Evolutionary conservation across 108 stramenopile genomes (phyloP).

Genomic region (Poteriospumella lacustris): DNA sequence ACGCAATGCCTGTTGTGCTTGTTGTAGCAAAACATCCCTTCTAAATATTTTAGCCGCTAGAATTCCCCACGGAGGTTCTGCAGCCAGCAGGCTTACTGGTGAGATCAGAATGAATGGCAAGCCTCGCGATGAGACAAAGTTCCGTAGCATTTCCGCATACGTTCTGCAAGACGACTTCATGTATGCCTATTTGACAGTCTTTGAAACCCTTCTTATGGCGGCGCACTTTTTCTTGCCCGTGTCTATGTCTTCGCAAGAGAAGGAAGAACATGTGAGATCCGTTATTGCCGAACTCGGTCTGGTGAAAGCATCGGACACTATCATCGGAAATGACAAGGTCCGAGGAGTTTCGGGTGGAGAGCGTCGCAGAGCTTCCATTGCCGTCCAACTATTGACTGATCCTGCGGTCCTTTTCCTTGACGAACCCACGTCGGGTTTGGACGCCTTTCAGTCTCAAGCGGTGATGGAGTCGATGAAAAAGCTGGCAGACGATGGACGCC

Average conservation of each 20-base stretch:
- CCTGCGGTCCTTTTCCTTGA: slow-evolving; percentile 23
- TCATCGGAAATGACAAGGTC: slow-evolving; percentile 39
- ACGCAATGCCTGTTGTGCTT: not conserved
- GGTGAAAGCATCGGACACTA: slow-evolving; percentile 32
- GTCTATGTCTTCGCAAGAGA: not conserved
- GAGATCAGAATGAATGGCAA: not conserved
- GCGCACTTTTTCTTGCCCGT: slow-evolving; percentile 9
- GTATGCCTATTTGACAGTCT: slow-evolving; percentile 29
- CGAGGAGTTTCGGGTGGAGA: slow-evolving; percentile 37
- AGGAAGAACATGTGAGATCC: not conserved
- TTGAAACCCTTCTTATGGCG: slow-evolving; percentile 27
- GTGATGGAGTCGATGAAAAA: slow-evolving; percentile 19
- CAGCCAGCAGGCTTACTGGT: not conserved
- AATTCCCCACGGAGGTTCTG: not conserved
- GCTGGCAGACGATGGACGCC: not conserved
- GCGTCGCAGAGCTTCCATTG: slow-evolving; percentile 13
- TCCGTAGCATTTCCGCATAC: slow-evolving; percentile 11
- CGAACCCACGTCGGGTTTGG: slow-evolving; percentile 20
- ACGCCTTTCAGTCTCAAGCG: not conserved
- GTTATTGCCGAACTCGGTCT: slow-evolving; percentile 29
- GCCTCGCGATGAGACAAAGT: not conserved
- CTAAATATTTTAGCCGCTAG: not conserved
- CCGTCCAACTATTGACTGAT: not conserved
- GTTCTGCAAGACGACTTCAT: slow-evolving; percentile 31
- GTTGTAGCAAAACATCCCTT: not conserved